Conservation (phyloP, 106 monocot genomes). For the Phalaenopsis equestris region DNA sequence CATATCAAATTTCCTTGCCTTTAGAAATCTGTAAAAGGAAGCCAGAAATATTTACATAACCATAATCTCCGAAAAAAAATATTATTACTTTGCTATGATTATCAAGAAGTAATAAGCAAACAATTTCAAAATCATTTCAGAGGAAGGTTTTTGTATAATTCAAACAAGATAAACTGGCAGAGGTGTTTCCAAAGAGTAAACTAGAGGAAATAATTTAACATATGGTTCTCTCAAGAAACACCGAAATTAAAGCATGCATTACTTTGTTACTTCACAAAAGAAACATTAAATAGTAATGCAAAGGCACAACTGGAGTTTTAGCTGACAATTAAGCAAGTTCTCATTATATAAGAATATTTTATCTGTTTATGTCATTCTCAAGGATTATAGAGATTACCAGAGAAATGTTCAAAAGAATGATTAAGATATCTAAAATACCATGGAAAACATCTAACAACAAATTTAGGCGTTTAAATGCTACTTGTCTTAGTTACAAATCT, state of each 20-base stretch:
- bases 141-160: neutral
- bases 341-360: neutral
- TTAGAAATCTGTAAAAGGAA: slow-evolving; percentile 50
- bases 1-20: slow-evolving; percentile 84
- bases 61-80: neutral
- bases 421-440: neutral
- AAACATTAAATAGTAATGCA: neutral
- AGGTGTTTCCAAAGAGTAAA: neutral
- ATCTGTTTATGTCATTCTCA: neutral
- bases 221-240: neutral
- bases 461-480: neutral
- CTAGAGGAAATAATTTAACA: neutral
- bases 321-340: neutral
- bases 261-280: neutral
- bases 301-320: neutral
- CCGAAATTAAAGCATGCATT: neutral
- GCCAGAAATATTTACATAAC: neutral
- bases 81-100: neutral
- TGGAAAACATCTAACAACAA: neutral
- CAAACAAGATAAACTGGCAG: neutral
- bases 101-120: neutral
- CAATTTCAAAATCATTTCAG: neutral
- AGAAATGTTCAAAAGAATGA: neutral
- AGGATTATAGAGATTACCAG: neutral
- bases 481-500: neutral